These are phyloP conservation scores for Platismatia glauca DNA, from an alignment of 495 filamentous ascomycete genomes.

Conservation along the genomic window DNA sequence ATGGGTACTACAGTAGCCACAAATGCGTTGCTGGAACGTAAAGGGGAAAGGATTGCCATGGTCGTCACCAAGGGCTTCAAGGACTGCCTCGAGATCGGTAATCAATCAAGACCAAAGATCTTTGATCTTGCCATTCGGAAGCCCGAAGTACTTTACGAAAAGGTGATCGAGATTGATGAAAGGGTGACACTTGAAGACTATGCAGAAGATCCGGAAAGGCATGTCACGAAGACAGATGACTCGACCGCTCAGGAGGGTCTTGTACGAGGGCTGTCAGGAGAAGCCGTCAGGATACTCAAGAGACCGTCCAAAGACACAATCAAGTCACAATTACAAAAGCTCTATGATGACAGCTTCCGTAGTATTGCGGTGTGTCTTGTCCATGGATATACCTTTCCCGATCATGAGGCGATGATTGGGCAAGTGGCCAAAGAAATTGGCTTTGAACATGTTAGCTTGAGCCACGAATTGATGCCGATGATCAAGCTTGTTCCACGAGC, in stretches of 20 bases:
- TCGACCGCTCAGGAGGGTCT: conserved; percentile 35
- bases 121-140: conserved; percentile 75
- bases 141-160: conserved; percentile 69
- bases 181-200: conserved; percentile 83
- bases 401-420: conserved; percentile 44
- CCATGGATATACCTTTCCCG: conserved; percentile 47
- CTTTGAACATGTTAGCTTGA: conserved; percentile 49
- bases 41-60: conserved; percentile 85
- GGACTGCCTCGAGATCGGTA: conserved; percentile 82
- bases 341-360: conserved; percentile 37
- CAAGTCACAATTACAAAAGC: conserved; percentile 33
- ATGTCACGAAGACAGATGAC: conserved; percentile 38
- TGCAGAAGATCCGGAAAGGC: conserved; percentile 64
- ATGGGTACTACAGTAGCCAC: conserved; percentile 90
- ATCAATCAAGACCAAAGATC: conserved; percentile 74
- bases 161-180: conserved; percentile 72
- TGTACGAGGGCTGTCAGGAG: conserved; percentile 42
- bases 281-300: conserved; percentile 42
- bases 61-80: conserved; percentile 90
- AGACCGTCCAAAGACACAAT: conserved; percentile 29
- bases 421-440: conserved; percentile 41
- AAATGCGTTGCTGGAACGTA: conserved; percentile 86
- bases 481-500: conserved; percentile 66
- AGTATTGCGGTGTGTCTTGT: conserved; percentile 46
- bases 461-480: conserved; percentile 72